phyloP scores from a whole-genome alignment of 768 basidiomycete genomes.

The Macrocybe gigantea region DNA sequence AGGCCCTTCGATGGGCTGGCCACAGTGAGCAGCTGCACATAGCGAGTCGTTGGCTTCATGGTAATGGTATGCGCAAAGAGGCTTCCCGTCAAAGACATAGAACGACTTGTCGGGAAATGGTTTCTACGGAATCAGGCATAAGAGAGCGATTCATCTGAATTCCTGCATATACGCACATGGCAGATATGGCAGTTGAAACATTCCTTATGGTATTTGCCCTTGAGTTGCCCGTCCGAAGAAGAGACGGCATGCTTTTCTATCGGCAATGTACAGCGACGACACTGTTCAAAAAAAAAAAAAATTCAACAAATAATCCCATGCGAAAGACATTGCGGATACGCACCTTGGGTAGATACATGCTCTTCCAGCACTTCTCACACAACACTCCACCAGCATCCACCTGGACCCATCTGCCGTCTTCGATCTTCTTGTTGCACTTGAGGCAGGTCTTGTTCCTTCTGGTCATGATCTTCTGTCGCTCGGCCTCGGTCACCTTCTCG shows the following conservation, averaged over 20 bases:
- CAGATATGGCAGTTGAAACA: conserved; percentile 90
- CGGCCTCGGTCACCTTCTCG: conserved; percentile 14
- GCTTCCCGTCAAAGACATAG: conserved; percentile 88
- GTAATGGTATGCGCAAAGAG: conserved; percentile 89
- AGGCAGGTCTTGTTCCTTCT: conserved; percentile 48
- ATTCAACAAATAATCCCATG: conserved; percentile 3
- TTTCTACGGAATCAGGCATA: conserved; percentile 37
- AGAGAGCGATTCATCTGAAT: conserved; percentile 2
- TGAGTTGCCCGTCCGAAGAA: conserved; percentile 87
- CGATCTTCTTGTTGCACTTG: conserved; percentile 63
- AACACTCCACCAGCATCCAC: conserved; percentile 72
- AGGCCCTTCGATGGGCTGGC: conserved; percentile 88
- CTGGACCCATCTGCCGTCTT: conserved; percentile 78
- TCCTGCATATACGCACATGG: conserved; percentile 43
- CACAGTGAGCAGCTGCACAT: conserved; percentile 73
- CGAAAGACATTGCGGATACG: conserved; percentile 14
- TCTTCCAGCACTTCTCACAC: conserved; percentile 93
- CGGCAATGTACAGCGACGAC: conserved; percentile 78
- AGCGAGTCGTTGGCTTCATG: conserved; percentile 89
- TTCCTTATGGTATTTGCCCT: conserved; percentile 89
- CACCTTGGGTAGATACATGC: conserved; percentile 92
- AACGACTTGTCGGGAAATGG: conserved; percentile 90
- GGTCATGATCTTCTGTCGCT: conserved; percentile 20
- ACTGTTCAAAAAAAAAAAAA: conserved; percentile 35
- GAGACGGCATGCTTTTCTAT: conserved; percentile 93